Conservation (phyloP, 768 basidiomycete genomes). For the Rhodotorula taiwanensis region DNA sequence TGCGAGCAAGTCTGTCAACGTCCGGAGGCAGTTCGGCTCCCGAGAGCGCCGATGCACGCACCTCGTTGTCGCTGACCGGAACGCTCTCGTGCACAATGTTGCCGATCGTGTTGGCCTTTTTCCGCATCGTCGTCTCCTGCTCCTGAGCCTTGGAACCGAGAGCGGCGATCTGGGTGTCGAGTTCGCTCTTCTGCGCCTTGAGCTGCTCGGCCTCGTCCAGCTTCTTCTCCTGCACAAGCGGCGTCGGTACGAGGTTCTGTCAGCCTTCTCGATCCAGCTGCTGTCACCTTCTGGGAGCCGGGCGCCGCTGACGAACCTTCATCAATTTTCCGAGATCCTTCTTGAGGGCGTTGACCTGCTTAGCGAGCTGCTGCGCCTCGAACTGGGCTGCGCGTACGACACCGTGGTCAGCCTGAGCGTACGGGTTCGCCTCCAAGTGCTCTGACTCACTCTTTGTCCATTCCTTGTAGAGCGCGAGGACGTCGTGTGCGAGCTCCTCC, state of each 20-base stretch:
- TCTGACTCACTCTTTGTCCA: conserved; percentile 74
- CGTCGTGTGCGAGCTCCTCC: conserved; percentile 87
- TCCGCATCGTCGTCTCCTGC: conserved; percentile 68
- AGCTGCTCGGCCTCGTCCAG: conserved; percentile 66
- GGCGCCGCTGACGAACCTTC: conserved; percentile 54
- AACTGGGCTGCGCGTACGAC: conserved; percentile 63
- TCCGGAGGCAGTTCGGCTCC: background rate
- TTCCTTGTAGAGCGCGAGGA: conserved; percentile 80
- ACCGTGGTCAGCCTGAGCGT: background rate
- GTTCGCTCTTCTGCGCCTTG: conserved; percentile 69
- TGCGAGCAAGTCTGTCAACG: background rate
- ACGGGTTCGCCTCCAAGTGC: background rate
- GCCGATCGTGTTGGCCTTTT: conserved; percentile 72
- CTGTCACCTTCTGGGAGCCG: too few species aligned
- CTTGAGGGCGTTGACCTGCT: conserved; percentile 81
- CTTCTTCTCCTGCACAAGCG: conserved; percentile 88
- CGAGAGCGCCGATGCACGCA: conserved; percentile 43
- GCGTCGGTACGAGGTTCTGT: too few species aligned
- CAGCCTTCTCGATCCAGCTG: background rate
- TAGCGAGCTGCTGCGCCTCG: conserved; percentile 67
- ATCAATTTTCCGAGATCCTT: conserved; percentile 92
- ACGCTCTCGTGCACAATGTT: conserved; percentile 85
- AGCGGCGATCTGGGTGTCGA: conserved; percentile 71
- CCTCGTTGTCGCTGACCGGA: conserved; percentile 82
- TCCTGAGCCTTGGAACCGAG: conserved; percentile 71